Percentiles rank a stretch among this genome's conserved stretches.
Evolutionary conservation across 2,329 filamentous ascomycete genomes (phyloP).

Genomic region (Stachybotrys chartarum): DNA sequence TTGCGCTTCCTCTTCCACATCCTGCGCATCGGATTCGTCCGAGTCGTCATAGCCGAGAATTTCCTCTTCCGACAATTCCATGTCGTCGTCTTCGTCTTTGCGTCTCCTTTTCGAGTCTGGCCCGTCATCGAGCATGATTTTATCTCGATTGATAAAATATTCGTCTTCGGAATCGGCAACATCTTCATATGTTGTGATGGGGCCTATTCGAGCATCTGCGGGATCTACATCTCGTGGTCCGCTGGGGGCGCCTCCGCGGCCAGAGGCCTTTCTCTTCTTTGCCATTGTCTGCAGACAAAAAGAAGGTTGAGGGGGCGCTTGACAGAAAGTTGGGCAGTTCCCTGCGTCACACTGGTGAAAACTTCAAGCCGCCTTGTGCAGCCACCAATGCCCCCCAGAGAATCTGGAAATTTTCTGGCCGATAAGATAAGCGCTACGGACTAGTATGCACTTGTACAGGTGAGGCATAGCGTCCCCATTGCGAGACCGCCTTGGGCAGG

Average conservation of each 20-base stretch:
- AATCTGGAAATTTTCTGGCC: background rate
- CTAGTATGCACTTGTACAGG: no score
- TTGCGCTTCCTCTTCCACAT: conserved; percentile 40
- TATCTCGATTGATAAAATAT: conserved; percentile 81
- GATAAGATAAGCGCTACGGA: conserved; percentile 11
- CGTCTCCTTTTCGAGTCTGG: conserved; percentile 71
- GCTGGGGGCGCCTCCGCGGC: conserved; percentile 33
- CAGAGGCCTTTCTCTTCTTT: conserved; percentile 64
- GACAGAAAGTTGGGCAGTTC: no score
- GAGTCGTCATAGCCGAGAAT: conserved; percentile 41
- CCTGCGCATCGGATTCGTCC: conserved; percentile 28
- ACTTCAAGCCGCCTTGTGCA: background rate
- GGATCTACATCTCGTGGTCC: conserved; percentile 49
- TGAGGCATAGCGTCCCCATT: no score
- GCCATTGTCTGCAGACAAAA: conserved; percentile 35
- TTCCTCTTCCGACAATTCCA: conserved; percentile 58
- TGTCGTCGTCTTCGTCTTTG: conserved; percentile 58
- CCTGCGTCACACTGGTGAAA: background rate
- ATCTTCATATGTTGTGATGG: conserved; percentile 64
- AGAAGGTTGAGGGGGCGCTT: no score
- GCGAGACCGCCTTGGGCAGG: no score
- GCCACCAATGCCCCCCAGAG: background rate
- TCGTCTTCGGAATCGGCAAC: conserved; percentile 93
- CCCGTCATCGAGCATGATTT: conserved; percentile 76
- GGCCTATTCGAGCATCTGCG: conserved; percentile 54